A percentile compares a stretch with the other conserved stretches of the same genome.
phyloP scores from a whole-genome alignment of 1,139 yeast genomes.

The Tardiomyces depauwii region DNA sequence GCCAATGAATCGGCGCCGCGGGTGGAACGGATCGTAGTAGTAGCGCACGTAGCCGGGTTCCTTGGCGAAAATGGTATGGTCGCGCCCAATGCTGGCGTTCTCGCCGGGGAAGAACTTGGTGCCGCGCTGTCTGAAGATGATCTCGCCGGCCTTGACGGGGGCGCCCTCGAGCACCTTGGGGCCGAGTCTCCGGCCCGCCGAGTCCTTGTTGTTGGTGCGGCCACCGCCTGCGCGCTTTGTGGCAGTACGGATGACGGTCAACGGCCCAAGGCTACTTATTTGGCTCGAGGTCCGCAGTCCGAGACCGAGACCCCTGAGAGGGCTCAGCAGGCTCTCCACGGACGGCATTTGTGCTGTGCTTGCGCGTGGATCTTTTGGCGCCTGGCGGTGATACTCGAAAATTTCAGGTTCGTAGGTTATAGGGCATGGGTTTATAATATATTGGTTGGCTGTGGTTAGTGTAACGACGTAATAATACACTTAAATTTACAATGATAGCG shows the following conservation, averaged over 20 bases:
- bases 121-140: constrained; percentile 91
- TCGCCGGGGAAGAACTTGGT: constrained; percentile 96
- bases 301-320: background rate
- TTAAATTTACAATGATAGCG: too few species aligned
- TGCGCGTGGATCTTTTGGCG: too few species aligned
- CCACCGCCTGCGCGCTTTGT: constrained; percentile 94
- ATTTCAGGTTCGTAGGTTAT: too few species aligned
- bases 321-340: background rate
- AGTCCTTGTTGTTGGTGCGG: constrained; percentile 83
- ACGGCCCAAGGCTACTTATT: background rate
- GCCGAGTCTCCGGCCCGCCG: constrained; percentile 92
- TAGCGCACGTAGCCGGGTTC: constrained; percentile 92
- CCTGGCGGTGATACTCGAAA: too few species aligned
- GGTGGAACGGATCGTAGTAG: constrained; percentile 95
- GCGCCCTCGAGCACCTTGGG: constrained; percentile 76
- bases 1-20: constrained; percentile 83
- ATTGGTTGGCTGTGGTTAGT: too few species aligned
- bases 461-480: too few species aligned
- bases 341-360: background rate
- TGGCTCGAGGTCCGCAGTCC: background rate
- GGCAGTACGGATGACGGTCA: constrained; percentile 56
- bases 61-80: constrained; percentile 81
- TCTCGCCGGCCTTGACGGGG: constrained; percentile 67
- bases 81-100: constrained; percentile 76
- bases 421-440: too few species aligned